Evolutionary conservation across 2,329 filamentous ascomycete genomes (phyloP).

Genomic region (Beauveria varroae): DNA sequence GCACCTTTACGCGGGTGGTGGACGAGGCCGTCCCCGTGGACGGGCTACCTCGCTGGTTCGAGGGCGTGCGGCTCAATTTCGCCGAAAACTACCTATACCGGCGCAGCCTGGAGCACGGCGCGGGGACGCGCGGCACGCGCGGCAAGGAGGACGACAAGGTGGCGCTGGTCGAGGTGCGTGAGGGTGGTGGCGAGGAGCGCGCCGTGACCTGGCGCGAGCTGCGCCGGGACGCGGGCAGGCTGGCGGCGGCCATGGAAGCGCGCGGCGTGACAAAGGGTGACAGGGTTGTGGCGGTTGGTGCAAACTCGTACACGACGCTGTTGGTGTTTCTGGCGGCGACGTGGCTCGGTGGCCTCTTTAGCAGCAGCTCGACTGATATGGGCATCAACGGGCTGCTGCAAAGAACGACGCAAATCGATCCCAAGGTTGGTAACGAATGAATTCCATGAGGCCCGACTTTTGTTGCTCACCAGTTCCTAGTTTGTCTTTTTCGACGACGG

Average conservation of each 20-base stretch:
- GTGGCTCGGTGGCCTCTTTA: conserved; percentile 68
- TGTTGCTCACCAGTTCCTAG: conserved; percentile 18
- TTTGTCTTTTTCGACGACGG: conserved; percentile 80
- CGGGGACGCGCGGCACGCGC: conserved; percentile 39
- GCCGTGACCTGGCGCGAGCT: conserved; percentile 63
- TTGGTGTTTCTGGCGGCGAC: conserved; percentile 62
- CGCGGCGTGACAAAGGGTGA: conserved; percentile 64
- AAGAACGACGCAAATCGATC: conserved; percentile 64
- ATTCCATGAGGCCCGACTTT: too few relatives aligned
- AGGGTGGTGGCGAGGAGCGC: conserved; percentile 50
- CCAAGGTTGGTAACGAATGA: conserved; percentile 46
- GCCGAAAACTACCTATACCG: conserved; percentile 73
- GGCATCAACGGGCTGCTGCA: conserved; percentile 71
- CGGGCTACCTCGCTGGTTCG: conserved; percentile 67
- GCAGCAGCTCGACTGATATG: conserved; percentile 74
- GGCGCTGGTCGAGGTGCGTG: conserved; percentile 65
- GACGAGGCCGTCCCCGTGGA: conserved; percentile 66
- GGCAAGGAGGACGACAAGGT: conserved; percentile 65
- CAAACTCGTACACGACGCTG: conserved; percentile 68
- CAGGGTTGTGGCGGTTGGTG: conserved; percentile 65
- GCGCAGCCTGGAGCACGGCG: conserved; percentile 30
- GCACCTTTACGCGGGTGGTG: conserved; percentile 51
- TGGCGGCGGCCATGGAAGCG: conserved; percentile 60
- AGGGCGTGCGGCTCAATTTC: conserved; percentile 66
- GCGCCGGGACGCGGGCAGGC: conserved; percentile 45